These are phyloP conservation scores for Candida patagonica DNA, from an alignment of 805 yeast genomes.

Conservation along the genomic window DNA sequence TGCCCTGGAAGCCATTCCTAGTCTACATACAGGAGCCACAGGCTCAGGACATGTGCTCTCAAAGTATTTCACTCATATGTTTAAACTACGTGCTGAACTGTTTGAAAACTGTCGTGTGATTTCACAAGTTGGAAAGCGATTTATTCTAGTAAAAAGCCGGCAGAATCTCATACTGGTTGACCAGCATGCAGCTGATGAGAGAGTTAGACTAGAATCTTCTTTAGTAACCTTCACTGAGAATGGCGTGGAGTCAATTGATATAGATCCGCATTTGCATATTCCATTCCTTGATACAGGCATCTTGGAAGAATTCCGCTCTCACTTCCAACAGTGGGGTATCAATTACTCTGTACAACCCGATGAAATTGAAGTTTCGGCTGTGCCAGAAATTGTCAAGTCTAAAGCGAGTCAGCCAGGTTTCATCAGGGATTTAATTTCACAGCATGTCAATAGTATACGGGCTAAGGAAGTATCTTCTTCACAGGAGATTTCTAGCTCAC, in stretches of 20 bases:
- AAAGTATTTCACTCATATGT: neutral
- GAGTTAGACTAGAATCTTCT: constrained; percentile 48
- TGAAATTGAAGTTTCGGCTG: constrained; percentile 17
- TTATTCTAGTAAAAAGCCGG: constrained; percentile 37
- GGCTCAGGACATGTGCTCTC: constrained; percentile 4
- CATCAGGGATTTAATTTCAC: constrained; percentile 6
- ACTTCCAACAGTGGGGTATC: constrained; percentile 12
- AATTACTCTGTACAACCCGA: constrained; percentile 1
- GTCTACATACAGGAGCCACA: neutral
- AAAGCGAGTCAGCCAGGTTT: constrained; percentile 5
- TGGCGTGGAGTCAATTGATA: constrained; percentile 19
- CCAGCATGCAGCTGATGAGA: constrained; percentile 82
- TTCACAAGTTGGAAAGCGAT: constrained; percentile 53
- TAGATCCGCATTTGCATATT: constrained; percentile 1
- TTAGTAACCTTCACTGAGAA: constrained; percentile 26
- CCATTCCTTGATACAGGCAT: constrained; percentile 1
- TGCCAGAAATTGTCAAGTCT: constrained; percentile 8
- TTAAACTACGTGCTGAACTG: constrained; percentile 8
- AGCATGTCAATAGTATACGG: constrained; percentile 5
- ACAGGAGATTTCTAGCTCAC: constrained; percentile 16
- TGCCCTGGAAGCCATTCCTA: neutral
- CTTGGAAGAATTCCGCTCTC: constrained; percentile 1
- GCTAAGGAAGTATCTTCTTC: constrained; percentile 1
- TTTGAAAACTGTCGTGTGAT: constrained; percentile 15
- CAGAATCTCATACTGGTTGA: constrained; percentile 42